Base-by-base conservation (phyloP, 192 early-diverging fungal species). In the Entomortierella lignicola region DNA sequence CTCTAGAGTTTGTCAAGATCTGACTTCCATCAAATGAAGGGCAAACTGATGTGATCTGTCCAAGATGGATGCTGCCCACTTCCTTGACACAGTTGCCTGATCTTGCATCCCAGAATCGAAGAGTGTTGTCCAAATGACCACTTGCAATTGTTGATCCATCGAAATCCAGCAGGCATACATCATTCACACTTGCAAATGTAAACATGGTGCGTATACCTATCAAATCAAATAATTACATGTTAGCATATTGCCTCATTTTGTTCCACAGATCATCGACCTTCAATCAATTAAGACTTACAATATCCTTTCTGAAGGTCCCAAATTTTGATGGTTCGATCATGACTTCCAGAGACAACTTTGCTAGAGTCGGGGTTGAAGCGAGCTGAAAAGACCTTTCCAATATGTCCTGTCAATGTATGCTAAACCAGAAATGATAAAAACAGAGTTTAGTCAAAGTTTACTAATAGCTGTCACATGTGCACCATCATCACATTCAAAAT, bases 361-460 rank as follows among this genome's bases (percentile, higher is more conserved):
- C 85, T 88, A 13, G 91, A 87, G 58, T 94, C 93, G 17, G 88
- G 71, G 58, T 85, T 94, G 69, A 99, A 98, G 71, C 91, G 90
- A 0, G 96, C 94, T 4, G 92, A 85, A 70, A 90, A 94, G 8
- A 99, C 95, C 82, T 97, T 95, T 57, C 95, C 95, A 52, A 97
- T 92, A 82, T 99, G 97, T 1, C 97, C 96, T 4, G 93, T 96
- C 66, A 99, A 85, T 23, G 96, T 97, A 75, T 96, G 95, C 92
- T 94, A 53, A 15, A 60, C 42, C 17, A 52, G 44, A 60, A 47
- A 58, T 8, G 6, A 30, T 21, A 57, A 51, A 50, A 50, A 56
- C 29, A 55, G 29, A 25, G 27, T 20, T 57, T 34, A 20, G 20
- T 34, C 20, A 23, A 18, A 4, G 5, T n/a, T 5, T 20, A 6